These are phyloP conservation scores for Ophiostoma sp. DNA, from an alignment of 2,329 filamentous ascomycete species.

Conservation along the genomic window DNA sequence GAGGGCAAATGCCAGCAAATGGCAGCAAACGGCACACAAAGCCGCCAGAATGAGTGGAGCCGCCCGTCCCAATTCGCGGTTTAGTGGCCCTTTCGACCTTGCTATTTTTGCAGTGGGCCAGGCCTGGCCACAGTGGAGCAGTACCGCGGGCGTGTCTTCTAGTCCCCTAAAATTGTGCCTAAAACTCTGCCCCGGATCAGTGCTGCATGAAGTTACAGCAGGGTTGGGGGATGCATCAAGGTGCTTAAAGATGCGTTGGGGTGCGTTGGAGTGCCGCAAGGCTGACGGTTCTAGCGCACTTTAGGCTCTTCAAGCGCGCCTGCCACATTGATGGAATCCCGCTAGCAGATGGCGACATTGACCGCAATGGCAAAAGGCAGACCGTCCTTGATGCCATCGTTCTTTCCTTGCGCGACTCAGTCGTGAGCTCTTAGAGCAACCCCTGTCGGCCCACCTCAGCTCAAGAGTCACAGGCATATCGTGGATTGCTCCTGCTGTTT, in stretches of 20 bases:
- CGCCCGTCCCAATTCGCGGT: neutral
- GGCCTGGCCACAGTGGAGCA: constrained; percentile 5
- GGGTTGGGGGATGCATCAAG: neutral
- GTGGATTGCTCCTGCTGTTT: constrained; percentile 3
- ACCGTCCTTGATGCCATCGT: constrained; percentile 10
- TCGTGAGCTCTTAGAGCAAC: neutral
- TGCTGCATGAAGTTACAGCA: constrained; percentile 15
- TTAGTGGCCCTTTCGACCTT: constrained; percentile 7
- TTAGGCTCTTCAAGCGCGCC: neutral
- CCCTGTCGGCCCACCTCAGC: neutral
- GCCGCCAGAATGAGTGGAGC: constrained; percentile 1
- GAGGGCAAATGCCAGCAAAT: neutral
- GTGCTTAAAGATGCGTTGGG: neutral
- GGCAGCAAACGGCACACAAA: neutral
- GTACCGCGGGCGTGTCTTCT: neutral
- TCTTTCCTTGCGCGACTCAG: constrained; percentile 5
- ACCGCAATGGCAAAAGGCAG: constrained; percentile 7
- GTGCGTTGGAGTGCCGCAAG: constrained; percentile 16
- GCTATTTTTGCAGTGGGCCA: constrained; percentile 9
- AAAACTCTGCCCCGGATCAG: constrained; percentile 14
- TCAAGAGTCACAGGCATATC: neutral
- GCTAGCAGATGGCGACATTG: constrained; percentile 27
- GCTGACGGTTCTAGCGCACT: constrained; percentile 24
- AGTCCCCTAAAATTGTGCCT: neutral
- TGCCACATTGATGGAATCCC: constrained; percentile 20